Evolutionary conservation across 352 stramenopile genomes (phyloP).

Genomic region (Thraustochytrium striatum): DNA sequence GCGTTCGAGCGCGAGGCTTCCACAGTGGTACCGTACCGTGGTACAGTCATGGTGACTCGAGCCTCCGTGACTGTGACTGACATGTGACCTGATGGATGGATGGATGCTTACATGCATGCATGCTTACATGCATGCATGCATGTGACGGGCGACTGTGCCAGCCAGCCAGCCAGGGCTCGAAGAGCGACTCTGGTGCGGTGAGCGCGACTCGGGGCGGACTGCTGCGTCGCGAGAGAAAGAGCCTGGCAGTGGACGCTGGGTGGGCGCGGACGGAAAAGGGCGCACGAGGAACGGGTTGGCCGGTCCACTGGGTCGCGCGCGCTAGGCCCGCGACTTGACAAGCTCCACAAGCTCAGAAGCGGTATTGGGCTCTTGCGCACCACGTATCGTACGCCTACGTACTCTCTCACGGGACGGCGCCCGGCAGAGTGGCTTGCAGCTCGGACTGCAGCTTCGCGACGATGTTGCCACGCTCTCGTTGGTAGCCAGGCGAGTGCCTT

Average conservation of each 20-base stretch:
- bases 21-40: no score
- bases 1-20: no score
- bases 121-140: background rate
- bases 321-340: background rate
- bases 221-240: background rate
- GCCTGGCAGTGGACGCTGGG: background rate
- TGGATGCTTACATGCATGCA: background rate
- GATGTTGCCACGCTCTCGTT: background rate
- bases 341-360: background rate
- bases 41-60: no score
- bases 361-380: background rate
- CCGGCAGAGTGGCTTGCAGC: no score
- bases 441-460: background rate
- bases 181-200: background rate
- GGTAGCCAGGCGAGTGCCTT: background rate
- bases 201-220: background rate
- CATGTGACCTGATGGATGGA: no score
- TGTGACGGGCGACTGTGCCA: no score
- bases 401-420: background rate
- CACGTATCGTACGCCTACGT: background rate
- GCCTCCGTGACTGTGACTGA: no score
- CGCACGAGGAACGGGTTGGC: background rate
- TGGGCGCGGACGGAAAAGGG: background rate
- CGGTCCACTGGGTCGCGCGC: background rate
- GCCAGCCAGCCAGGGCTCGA: background rate